Evolutionary conservation across 768 basidiomycete species (phyloP).

Genomic region (Lactarius vividus): DNA sequence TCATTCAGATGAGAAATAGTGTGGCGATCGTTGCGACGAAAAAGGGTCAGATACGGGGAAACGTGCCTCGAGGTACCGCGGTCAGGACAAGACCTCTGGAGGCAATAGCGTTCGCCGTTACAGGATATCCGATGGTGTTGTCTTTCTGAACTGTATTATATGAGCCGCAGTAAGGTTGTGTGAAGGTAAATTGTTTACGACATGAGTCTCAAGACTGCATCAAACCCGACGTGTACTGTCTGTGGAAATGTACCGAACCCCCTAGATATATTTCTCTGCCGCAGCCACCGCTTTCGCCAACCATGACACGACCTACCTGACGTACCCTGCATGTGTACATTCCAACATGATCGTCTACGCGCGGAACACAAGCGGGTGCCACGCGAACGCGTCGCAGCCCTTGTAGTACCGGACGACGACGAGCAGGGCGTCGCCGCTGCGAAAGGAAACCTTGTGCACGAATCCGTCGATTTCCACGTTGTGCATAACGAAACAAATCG

Average conservation of each 20-base stretch:
- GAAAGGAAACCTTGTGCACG: conserved; percentile 57
- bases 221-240: conserved; percentile 43
- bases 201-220: conserved; percentile 55
- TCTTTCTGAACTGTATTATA: neutral
- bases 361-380: neutral
- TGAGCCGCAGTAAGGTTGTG: neutral
- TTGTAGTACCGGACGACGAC: neutral
- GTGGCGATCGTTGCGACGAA: neutral
- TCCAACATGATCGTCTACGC: conserved; percentile 50
- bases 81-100: conserved; percentile 27
- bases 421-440: conserved; percentile 39
- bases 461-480: conserved; percentile 35
- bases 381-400: conserved; percentile 14
- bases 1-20: no score
- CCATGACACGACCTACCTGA: conserved; percentile 63
- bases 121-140: conserved; percentile 34
- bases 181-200: neutral
- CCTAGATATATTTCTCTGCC: conserved; percentile 55
- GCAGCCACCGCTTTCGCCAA: conserved; percentile 32
- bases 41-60: conserved; percentile 40
- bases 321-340: conserved; percentile 92
- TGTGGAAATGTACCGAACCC: conserved; percentile 97
- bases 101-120: conserved; percentile 40
- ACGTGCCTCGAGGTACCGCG: conserved; percentile 43
- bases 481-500: conserved; percentile 32